Base-by-base conservation (phyloP, 2,329 filamentous ascomycete genomes). In the Xylariales sp. region DNA sequence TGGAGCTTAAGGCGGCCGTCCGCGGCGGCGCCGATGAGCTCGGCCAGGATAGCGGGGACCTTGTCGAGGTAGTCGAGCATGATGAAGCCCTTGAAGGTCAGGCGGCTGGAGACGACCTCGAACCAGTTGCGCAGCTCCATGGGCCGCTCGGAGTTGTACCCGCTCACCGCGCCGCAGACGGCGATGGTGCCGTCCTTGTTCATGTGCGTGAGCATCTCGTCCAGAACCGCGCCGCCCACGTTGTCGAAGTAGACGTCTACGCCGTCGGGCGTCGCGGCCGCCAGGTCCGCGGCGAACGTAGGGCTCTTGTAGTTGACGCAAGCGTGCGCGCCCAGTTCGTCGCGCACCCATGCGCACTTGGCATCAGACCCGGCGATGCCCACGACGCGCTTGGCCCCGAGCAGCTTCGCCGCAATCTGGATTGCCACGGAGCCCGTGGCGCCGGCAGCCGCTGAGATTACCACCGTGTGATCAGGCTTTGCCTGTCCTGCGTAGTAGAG, bases 241-340 rank as follows among this genome's bases (percentile, higher is more conserved):
- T 73, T 73, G 49, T 74, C 70, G 39, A 67, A 71, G 48, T 68
- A 74, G 6, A 74, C 58, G 12, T 76, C 69, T 2, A 72, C 71
- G 47, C 64, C 70, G n/a, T 63, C 62, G 2, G 65, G 61, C 6
- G 36, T 38, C 4, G 28, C 36, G 14, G 18, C 36, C 17, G 30
- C 21, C 17, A 38, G 20, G 5, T 32, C 28, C 19, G 18, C 48
- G 28, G 60, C 57, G 47, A 76, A 78, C 3, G 57, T 56, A 1
- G 61, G 40, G 6, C 58, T 57, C 49, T 74, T 74, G 55, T 78
- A 78, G 58, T 78, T 74, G 40, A 79, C 46, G 48, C 72, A 75
- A 6, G 66, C 53, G 49, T 79, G 71, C 6, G 70, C 71, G 6
- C 73, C 73, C 1, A 77, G 59, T 31, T 54, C 55, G 41, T 70